These are phyloP conservation scores for Gomphus bonarii DNA, from an alignment of 1,284 basidiomycete species.

Conservation along the genomic window DNA sequence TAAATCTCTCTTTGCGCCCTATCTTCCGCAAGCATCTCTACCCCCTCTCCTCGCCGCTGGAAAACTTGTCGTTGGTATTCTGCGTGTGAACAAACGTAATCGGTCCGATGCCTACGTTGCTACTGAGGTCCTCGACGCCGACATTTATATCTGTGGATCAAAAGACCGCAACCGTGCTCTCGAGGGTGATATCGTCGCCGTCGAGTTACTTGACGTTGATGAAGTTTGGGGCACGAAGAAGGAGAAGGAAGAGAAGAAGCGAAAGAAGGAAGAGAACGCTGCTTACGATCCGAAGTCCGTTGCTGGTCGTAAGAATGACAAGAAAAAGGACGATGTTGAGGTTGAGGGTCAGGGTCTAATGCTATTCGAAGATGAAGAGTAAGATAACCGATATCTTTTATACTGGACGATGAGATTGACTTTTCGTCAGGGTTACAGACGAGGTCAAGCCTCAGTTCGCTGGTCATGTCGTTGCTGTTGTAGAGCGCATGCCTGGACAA, in stretches of 20 bases:
- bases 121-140: slow-evolving; percentile 97
- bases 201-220: slow-evolving; percentile 95
- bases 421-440: slow-evolving; percentile 70
- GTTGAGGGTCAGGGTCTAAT: slow-evolving; percentile 97
- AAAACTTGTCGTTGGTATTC: slow-evolving; percentile 94
- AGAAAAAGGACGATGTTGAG: slow-evolving; percentile 99
- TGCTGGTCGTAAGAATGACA: slow-evolving; percentile 85
- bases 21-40: slow-evolving; percentile 94
- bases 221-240: slow-evolving; percentile 99
- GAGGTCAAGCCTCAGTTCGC: slow-evolving; percentile 93
- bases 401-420: slow-evolving; percentile 12
- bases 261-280: slow-evolving; percentile 98
- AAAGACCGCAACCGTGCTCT: slow-evolving; percentile 98
- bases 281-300: slow-evolving; percentile 76
- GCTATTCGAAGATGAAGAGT: slow-evolving; percentile 97
- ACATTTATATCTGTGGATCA: slow-evolving; percentile 98
- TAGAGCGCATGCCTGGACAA: slow-evolving; percentile 98
- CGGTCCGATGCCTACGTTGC: slow-evolving; percentile 98
- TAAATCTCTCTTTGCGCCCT: slow-evolving; percentile 98
- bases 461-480: slow-evolving; percentile 96
- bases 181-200: slow-evolving; percentile 97
- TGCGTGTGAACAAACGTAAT: slow-evolving; percentile 98
- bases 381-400: slow-evolving; percentile 20
- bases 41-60: slow-evolving; percentile 96
- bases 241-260: slow-evolving; percentile 99